A percentile compares a stretch with the other conserved stretches of the same genome.
These are phyloP conservation scores for Lizonia empirigonia DNA, from an alignment of 2,329 filamentous ascomycete species.

Conservation along the genomic window DNA sequence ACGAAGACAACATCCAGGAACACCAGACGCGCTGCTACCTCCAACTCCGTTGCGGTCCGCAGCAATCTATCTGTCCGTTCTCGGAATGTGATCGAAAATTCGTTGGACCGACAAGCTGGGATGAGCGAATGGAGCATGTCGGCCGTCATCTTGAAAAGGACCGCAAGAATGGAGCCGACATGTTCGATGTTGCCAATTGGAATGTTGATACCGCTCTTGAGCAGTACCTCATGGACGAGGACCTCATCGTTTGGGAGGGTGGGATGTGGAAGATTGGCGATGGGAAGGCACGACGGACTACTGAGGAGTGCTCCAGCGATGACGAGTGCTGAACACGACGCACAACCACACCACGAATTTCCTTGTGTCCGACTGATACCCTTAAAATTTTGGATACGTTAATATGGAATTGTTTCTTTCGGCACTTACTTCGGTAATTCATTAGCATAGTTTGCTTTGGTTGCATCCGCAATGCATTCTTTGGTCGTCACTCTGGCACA, in stretches of 20 bases:
- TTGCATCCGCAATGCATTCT: not conserved
- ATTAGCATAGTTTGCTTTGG: not conserved
- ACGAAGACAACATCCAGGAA: constrained; percentile 60
- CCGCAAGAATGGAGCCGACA: constrained; percentile 32
- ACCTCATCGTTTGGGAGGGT: constrained; percentile 40
- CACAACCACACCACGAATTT: not conserved
- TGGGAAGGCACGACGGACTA: constrained; percentile 28
- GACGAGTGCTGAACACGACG: not conserved
- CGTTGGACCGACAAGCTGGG: constrained; percentile 70
- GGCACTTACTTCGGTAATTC: not conserved
- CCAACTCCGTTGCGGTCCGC: constrained; percentile 66
- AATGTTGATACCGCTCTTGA: constrained; percentile 39
- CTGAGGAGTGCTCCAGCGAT: not conserved
- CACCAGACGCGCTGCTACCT: constrained; percentile 66
- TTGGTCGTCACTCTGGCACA: too few species aligned
- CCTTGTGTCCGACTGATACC: constrained; percentile 6
- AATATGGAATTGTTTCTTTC: not conserved
- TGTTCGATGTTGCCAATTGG: constrained; percentile 33
- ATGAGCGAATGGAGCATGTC: constrained; percentile 85
- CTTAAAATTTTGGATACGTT: not conserved
- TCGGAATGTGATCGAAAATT: constrained; percentile 66
- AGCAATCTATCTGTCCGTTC: constrained; percentile 65
- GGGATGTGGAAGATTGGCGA: constrained; percentile 44
- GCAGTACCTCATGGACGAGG: constrained; percentile 49
- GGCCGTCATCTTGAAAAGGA: constrained; percentile 75